Evolutionary conservation across 192 early-diverging fungal genomes (phyloP), one percentile per base, ranked within the genome.

Genomic region (Coemansia sp.): DNA sequence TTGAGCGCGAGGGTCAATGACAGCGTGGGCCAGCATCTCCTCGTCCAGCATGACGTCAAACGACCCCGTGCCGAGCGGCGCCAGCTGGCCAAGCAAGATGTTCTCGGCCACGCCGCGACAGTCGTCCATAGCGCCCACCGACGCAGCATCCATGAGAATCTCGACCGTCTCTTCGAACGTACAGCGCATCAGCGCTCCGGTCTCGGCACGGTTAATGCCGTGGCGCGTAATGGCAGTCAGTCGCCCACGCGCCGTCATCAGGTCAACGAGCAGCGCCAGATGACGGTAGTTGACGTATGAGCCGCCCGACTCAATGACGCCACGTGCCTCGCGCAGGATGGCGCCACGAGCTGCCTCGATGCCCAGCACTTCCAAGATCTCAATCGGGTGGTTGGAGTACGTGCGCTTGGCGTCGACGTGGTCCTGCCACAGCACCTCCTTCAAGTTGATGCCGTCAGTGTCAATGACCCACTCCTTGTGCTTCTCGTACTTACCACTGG

Each of bases 151-250:
- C 85, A 99, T 90, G 62, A 99, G 85, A 72, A 97, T 89, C 81
- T 99, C 97, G 0, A 99, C 97, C 0, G 97, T 98, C 82, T 99
- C 97, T 81, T 99, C 97, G 56, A 99, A 99, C 9, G 97, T 95
- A 57, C 91, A 91, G 36, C 95, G 87, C 84, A 95, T 93, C 44
- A 99, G 78, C 9, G 92, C 94, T 43, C 94, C 94, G 1, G 94
- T 90, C 63, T 95, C 94, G 15, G 94, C 88, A 37, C 95, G 86
- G 76, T 97, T 99, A 72, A 99, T 99, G 70, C 97, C 97, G 63
- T 98, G 95, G 48, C 97, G 90, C 3, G 95, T 95, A 67, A 99
- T 99, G 22, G 97, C 92, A 86, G 95, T 98, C 63, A 99, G 70
- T 44, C 85, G 81, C 46, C 97, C 97, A 22, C 90, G 86, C 33